Base-by-base conservation (phyloP, 2,329 filamentous ascomycete species). In the Fusarium metavorans region DNA sequence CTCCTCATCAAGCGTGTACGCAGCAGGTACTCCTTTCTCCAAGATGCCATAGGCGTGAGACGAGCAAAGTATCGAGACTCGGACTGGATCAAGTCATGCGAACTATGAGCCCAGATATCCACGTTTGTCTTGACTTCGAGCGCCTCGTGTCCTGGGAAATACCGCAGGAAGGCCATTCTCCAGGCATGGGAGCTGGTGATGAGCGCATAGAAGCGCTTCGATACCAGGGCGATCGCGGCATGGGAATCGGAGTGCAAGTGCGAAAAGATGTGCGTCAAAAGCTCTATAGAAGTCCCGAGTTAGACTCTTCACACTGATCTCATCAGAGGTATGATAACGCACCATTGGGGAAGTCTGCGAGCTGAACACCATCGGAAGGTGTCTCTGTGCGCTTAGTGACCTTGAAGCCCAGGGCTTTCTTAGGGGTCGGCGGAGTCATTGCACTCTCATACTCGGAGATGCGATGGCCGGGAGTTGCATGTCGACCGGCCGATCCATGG, bases 1-100 rank as follows among this genome's bases (percentile, higher is more conserved):
- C 94, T 97, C 52, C 95, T 91, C 62, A 98, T 85, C 61, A 98
- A 88, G 56, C 94, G 90, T 2, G 95, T 98, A 56, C 97, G 90
- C 66, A 98, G 85, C 57, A 98, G 93, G 79, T 98, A 99, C 82
- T 99, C 97, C 83, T 94, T 98, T 76, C 96, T 91, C 96, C 97
- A 98, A 10, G 95, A 97, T n/a, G 95, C 93, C 71, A 95, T 85
- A 5, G 92, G 88, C 11, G 94, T 97, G 64, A 99, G 88, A 50
- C 95, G 91, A 18, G 94, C 91, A 79, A 98, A 99, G 74, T 91
- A 90, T 52, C 95, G 93, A 76, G 90, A 90, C 79, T 97, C 93
- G 1, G 93, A 92, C 32, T 90, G 89, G 52, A 95, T 85, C 64
- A 82, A 82, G 78, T 90, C 91, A 64, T 84, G 82, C 54, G 83